Conservation (phyloP, 179 eudicot genomes). For the Silene noctiflora region DNA sequence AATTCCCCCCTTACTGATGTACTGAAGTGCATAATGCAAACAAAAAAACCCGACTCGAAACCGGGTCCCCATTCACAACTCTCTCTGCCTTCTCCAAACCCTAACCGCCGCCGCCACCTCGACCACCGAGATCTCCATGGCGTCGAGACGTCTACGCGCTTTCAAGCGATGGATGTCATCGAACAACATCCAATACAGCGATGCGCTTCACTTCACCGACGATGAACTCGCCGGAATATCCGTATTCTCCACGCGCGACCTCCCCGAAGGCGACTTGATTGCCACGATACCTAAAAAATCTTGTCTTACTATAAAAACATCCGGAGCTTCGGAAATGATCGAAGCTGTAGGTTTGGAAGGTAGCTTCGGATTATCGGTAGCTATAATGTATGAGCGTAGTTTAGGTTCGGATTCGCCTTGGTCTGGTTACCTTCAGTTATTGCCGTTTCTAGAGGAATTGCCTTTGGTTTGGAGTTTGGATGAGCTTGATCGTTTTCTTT, state of each 20-base stretch:
- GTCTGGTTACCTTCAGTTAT: slow-evolving; percentile 63
- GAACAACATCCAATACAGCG: slow-evolving; percentile 33
- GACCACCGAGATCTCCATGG: not conserved
- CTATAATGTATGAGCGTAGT: slow-evolving; percentile 81
- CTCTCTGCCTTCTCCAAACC: too few species aligned
- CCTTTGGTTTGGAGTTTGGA: slow-evolving; percentile 72
- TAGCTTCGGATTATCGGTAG: slow-evolving; percentile 55
- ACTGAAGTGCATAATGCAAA: too few species aligned
- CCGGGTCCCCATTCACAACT: too few species aligned
- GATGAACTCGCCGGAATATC: slow-evolving; percentile 41
- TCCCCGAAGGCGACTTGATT: slow-evolving; percentile 61
- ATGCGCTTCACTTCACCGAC: slow-evolving; percentile 44
- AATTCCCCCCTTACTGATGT: too few species aligned
- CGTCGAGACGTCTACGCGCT: slow-evolving; percentile 57
- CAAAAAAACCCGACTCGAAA: too few species aligned
- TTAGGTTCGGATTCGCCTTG: slow-evolving; percentile 62
- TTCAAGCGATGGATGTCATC: slow-evolving; percentile 81
- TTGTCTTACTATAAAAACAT: slow-evolving; percentile 66
- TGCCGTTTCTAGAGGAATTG: slow-evolving; percentile 51
- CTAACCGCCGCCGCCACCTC: not conserved
- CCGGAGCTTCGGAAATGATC: slow-evolving; percentile 52
- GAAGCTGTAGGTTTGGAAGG: slow-evolving; percentile 56
- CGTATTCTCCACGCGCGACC: slow-evolving; percentile 46
- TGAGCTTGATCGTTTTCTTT: slow-evolving; percentile 58
- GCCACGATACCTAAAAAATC: slow-evolving; percentile 71